phyloP scores from a whole-genome alignment of 1,284 basidiomycete genomes.

The Neolentinus lepideus region DNA sequence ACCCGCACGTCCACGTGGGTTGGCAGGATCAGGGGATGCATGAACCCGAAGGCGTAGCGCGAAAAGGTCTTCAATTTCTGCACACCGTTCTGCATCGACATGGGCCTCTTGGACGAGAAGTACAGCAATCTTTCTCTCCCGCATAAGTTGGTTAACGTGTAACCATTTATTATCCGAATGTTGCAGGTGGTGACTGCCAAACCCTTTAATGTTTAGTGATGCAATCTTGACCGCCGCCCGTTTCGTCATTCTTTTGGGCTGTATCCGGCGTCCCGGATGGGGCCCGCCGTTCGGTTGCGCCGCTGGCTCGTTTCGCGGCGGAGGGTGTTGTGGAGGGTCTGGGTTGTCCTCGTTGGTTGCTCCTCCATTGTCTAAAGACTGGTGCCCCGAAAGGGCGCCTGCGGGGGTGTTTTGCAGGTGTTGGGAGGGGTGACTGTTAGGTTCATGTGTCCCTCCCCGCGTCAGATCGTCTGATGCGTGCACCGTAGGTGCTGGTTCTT shows the following conservation, averaged over 20 bases:
- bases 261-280: neutral
- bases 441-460: too few species aligned
- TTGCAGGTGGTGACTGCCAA: neutral
- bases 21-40: conserved; percentile 3
- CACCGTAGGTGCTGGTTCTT: too few species aligned
- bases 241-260: neutral
- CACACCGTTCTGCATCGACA: conserved; percentile 9
- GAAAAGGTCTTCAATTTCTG: conserved; percentile 4
- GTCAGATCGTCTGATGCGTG: too few species aligned
- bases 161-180: neutral
- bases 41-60: conserved; percentile 9
- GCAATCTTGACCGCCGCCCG: neutral
- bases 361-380: too few species aligned
- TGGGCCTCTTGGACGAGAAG: conserved; percentile 22
- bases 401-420: too few species aligned
- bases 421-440: too few species aligned
- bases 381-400: too few species aligned
- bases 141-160: conserved; percentile 13
- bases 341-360: too few species aligned
- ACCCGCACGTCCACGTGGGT: conserved; percentile 10
- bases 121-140: conserved; percentile 14
- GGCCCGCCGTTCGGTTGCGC: too few species aligned
- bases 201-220: neutral
- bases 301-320: too few species aligned
- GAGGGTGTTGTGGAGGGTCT: too few species aligned